These are phyloP conservation scores for Poa annua DNA, from an alignment of 176 grass and related monocot species.

Conservation along the genomic window DNA sequence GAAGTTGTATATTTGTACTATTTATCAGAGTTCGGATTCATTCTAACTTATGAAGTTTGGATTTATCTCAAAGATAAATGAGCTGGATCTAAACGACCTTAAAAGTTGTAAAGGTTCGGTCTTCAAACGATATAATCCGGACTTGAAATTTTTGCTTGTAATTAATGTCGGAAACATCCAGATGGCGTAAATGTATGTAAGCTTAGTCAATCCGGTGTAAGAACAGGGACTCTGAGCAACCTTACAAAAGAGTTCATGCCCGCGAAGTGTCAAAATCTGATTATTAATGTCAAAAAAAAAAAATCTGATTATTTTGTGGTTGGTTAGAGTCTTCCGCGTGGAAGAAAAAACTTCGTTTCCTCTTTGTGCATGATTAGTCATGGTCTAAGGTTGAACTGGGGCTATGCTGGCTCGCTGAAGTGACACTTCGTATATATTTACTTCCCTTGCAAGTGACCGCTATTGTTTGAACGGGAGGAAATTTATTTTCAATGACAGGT, in stretches of 20 bases:
- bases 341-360: neutral
- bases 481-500: neutral
- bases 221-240: neutral
- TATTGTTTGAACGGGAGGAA: conserved; percentile 11
- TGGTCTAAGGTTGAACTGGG: conserved; percentile 4
- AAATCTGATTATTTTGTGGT: too few species aligned
- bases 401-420: neutral
- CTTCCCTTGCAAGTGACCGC: neutral
- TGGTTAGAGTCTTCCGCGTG: neutral
- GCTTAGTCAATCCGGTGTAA: neutral
- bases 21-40: too few species aligned
- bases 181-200: neutral
- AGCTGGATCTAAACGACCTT: neutral
- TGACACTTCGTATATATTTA: conserved; percentile 16
- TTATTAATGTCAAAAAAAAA: too few species aligned
- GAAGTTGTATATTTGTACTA: neutral
- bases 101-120: neutral
- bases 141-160: neutral
- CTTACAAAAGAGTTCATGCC: neutral
- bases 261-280: neutral
- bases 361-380: neutral
- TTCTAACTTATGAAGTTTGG: neutral
- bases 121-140: neutral
- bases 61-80: neutral
- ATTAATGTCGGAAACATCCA: neutral